phyloP scores from a whole-genome alignment of 805 yeast species.

The Kuraishia capsulata region DNA sequence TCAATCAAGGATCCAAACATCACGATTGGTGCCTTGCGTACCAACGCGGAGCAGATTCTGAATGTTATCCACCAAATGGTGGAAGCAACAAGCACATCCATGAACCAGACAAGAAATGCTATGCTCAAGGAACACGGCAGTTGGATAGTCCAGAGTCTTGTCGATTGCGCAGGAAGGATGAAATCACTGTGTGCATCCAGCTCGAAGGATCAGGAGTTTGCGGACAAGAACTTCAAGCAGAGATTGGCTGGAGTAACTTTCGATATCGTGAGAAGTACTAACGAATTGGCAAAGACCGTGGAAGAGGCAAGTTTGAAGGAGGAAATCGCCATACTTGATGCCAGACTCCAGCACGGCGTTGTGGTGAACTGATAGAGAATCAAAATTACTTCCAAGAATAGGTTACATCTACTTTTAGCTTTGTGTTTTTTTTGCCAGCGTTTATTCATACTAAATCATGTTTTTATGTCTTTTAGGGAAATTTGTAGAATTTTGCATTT shows the following conservation, averaged over 20 bases:
- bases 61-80: slow-evolving; percentile 79
- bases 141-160: slow-evolving; percentile 82
- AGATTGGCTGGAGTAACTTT: slow-evolving; percentile 93
- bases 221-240: slow-evolving; percentile 85
- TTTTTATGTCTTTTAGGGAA: background rate
- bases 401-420: too few species aligned
- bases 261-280: slow-evolving; percentile 93
- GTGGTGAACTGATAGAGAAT: background rate
- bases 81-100: slow-evolving; percentile 77
- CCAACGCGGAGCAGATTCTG: slow-evolving; percentile 68
- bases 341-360: slow-evolving; percentile 29
- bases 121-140: slow-evolving; percentile 83
- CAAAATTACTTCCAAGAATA: too few species aligned
- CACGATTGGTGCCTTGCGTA: slow-evolving; percentile 64
- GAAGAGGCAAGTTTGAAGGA: slow-evolving; percentile 88
- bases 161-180: slow-evolving; percentile 83
- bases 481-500: background rate
- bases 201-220: slow-evolving; percentile 49
- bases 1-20: slow-evolving; percentile 73
- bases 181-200: slow-evolving; percentile 44
- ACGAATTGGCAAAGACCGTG: slow-evolving; percentile 90
- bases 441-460: background rate
- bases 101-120: slow-evolving; percentile 81
- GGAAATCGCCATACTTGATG: slow-evolving; percentile 75
- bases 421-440: too few species aligned